These are phyloP conservation scores for Vitis riparia DNA, from an alignment of 164 flowering plant species.

Conservation along the genomic window DNA sequence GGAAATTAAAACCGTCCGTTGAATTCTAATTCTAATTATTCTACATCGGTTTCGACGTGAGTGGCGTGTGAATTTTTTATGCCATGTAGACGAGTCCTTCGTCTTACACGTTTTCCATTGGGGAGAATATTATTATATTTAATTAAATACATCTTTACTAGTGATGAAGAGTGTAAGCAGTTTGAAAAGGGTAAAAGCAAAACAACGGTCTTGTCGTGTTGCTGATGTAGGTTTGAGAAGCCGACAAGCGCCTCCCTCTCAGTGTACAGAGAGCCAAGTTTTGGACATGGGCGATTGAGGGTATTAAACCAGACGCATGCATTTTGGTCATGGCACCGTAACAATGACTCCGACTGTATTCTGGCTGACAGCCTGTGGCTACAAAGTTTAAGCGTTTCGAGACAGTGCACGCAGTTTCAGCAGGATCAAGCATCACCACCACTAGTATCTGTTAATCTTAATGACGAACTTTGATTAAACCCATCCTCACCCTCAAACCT, in stretches of 20 bases:
- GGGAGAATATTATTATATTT: no score
- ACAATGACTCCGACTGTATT: constrained; percentile 51
- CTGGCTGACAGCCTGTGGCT: constrained; percentile 63
- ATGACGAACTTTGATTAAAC: constrained; percentile 30
- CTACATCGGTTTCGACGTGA: no score
- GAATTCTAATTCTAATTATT: no score
- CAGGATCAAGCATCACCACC: background rate
- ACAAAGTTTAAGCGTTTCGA: constrained; percentile 29
- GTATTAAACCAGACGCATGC: constrained; percentile 61
- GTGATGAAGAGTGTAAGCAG: no score
- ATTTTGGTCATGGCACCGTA: constrained; percentile 87
- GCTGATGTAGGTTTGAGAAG: constrained; percentile 41
- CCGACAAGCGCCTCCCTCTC: constrained; percentile 52
- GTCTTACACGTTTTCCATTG: no score
- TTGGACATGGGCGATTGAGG: constrained; percentile 76
- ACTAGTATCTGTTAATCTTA: background rate
- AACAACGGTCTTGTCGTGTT: background rate
- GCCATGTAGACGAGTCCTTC: no score
- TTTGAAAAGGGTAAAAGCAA: no score
- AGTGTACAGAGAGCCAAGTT: constrained; percentile 69
- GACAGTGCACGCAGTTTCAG: constrained; percentile 8
- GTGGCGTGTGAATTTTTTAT: no score
- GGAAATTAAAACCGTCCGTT: no score
- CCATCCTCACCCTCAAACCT: background rate
- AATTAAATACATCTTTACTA: no score